Conservation (phyloP, 1,284 basidiomycete species). For the Leccinum huronense region DNA sequence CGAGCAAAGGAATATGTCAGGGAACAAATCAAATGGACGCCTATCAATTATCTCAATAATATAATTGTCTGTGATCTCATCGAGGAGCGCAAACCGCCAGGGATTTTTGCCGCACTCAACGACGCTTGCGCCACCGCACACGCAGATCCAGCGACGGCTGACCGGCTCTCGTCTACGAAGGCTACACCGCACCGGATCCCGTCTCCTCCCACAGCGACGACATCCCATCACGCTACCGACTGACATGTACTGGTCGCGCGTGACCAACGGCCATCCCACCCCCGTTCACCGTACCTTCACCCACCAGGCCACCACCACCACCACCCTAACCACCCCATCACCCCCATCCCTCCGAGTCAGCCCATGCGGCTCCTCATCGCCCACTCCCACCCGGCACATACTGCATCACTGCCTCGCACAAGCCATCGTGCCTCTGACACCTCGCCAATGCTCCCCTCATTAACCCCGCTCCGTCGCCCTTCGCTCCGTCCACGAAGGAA, state of each 20-base stretch:
- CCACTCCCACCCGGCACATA: constrained; percentile 29
- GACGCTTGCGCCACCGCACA: constrained; percentile 99
- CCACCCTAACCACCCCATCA: constrained; percentile 24
- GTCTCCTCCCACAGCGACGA: no score
- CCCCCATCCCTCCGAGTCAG: constrained; percentile 23
- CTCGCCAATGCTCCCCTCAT: constrained; percentile 21
- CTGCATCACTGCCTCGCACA: constrained; percentile 29
- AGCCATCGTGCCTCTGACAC: constrained; percentile 32
- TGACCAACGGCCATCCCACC: no score
- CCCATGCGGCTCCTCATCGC: constrained; percentile 9
- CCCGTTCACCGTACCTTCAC: constrained; percentile 26
- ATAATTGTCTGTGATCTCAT: constrained; percentile 98
- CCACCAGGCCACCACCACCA: constrained; percentile 35
- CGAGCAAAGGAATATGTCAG: constrained; percentile 98
- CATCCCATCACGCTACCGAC: no score
- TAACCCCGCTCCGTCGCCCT: constrained; percentile 23
- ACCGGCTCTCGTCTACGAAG: constrained; percentile 36
- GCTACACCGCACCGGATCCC: no score
- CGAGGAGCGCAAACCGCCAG: constrained; percentile 95
- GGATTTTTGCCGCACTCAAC: constrained; percentile 97
- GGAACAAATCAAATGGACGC: constrained; percentile 99
- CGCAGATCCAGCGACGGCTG: constrained; percentile 94
- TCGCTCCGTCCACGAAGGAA: constrained; percentile 33
- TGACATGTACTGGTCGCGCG: no score
- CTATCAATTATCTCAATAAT: constrained; percentile 97